A percentile compares a stretch with the other conserved stretches of the same genome.
These are phyloP conservation scores for Acrodontium crateriforme DNA, from an alignment of 2,329 filamentous ascomycete species.

Conservation along the genomic window DNA sequence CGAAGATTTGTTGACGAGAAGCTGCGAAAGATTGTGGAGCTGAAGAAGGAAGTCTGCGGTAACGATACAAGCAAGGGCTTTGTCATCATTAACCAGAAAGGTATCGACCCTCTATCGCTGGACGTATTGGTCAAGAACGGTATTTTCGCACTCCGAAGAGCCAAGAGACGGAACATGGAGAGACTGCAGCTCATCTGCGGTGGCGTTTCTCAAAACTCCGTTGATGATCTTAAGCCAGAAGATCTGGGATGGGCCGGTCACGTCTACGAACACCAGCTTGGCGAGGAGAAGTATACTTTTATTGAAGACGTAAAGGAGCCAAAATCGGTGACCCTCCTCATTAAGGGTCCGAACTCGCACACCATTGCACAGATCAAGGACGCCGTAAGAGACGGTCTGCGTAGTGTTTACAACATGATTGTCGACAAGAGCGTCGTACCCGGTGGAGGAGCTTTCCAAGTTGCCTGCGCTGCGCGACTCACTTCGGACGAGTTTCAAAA, in stretches of 20 bases:
- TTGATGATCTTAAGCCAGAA: constrained; percentile 79
- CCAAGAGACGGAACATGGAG: constrained; percentile 99
- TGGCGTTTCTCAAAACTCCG: constrained; percentile 84
- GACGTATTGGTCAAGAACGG: constrained; percentile 97
- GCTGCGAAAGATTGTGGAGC: constrained; percentile 89
- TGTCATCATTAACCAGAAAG: constrained; percentile 98
- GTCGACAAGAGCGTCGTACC: constrained; percentile 95
- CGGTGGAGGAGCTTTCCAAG: constrained; percentile 88
- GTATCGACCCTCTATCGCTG: constrained; percentile 89
- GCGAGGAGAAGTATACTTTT: constrained; percentile 98
- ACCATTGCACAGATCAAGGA: constrained; percentile 96
- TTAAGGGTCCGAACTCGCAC: constrained; percentile 95
- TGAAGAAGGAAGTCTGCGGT: constrained; percentile 96
- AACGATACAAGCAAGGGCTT: constrained; percentile 89
- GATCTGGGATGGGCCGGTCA: constrained; percentile 89
- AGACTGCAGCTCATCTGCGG: constrained; percentile 89
- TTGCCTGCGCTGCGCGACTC: constrained; percentile 78
- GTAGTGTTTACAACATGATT: constrained; percentile 98
- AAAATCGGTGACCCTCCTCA: constrained; percentile 92
- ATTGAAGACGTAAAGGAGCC: constrained; percentile 97
- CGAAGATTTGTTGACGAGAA: constrained; percentile 92
- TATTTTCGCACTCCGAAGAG: constrained; percentile 83
- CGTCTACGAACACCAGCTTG: constrained; percentile 93
- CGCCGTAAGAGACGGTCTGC: constrained; percentile 83
- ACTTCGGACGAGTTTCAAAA: constrained; percentile 76